A percentile compares a stretch with the other conserved stretches of the same genome.
phyloP scores from a whole-genome alignment of 768 basidiomycete genomes.

The Nidularia pulvinata region DNA sequence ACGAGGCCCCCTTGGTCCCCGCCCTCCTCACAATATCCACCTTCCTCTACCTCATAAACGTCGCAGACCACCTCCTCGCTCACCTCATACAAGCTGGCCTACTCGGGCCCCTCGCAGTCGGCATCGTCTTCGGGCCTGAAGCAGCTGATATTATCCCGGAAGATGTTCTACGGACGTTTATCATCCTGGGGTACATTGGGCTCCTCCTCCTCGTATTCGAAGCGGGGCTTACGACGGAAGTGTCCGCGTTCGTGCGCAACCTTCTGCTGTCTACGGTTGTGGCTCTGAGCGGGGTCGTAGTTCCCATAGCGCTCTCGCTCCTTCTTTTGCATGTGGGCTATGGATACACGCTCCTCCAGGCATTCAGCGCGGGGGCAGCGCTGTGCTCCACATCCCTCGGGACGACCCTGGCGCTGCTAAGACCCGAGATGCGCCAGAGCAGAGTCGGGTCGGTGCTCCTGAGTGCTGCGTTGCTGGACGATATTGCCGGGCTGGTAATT shows the following conservation, averaged over 20 bases:
- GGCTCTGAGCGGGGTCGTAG: conserved; percentile 48
- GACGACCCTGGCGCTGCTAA: conserved; percentile 63
- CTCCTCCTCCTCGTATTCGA: conserved; percentile 54
- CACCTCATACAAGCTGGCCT: conserved; percentile 37
- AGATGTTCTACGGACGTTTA: conserved; percentile 40
- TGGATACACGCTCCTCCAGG: conserved; percentile 37
- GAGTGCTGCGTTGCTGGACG: conserved; percentile 65
- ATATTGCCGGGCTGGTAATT: conserved; percentile 61
- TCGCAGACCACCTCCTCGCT: conserved; percentile 39
- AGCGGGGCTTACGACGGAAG: conserved; percentile 57
- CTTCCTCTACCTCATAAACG: conserved; percentile 55
- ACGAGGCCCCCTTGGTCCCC: conserved; percentile 25
- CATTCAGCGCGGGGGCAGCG: conserved; percentile 63
- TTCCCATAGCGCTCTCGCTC: conserved; percentile 51
- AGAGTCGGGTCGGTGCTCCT: conserved; percentile 57
- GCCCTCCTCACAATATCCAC: conserved; percentile 45
- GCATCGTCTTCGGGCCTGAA: conserved; percentile 55
- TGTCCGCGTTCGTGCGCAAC: conserved; percentile 40
- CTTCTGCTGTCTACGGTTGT: conserved; percentile 45
- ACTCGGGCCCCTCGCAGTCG: conserved; percentile 53
- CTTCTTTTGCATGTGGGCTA: conserved; percentile 39
- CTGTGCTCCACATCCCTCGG: conserved; percentile 66
- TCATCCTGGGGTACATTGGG: conserved; percentile 39
- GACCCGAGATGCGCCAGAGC: conserved; percentile 42
- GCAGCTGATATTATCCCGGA: conserved; percentile 39